Evolutionary conservation across 139 green algal species (phyloP), one percentile per base, ranked within the genome.

Genomic region (Chlorella sp.): DNA sequence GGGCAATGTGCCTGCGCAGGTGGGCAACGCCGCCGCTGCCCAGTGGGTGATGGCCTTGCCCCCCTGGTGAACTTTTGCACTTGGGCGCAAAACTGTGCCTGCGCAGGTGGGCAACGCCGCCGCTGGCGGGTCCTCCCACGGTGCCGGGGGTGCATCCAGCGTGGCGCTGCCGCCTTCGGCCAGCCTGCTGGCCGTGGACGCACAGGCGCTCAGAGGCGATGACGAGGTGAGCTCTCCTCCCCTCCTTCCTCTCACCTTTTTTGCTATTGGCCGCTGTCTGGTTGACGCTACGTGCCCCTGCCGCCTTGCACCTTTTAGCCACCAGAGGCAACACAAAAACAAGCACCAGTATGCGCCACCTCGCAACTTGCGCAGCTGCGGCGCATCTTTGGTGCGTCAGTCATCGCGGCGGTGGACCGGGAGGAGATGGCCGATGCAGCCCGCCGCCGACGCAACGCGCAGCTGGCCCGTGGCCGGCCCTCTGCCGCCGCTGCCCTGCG

Each of bases 321-420:
- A n/a, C n/a, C n/a, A n/a, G n/a, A n/a, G n/a, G n/a, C n/a, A n/a
- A n/a, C n/a, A n/a, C n/a, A n/a, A n/a, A 63, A 29, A 14, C 55
- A 10, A 26, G 10, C 42, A 55, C 42, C 42, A 10, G 10, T 17
- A 10, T 17, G 10, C 10, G 17, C 42, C 55, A 31, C 55, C 55
- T 27, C 22, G 4, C 22, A 31, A 27, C 24, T 27, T 4, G 14
- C 24, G 32, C 76, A 85, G 85, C 85, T 97, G 69, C 77, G 82
- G 0, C 77, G 88, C 33, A 95, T 97, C 71, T 97, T 97, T 80
- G 92, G 92, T 0, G 80, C 88, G 1, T 77, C 80, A 17, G 80
- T 91, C 3, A 71, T 95, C 2, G 71, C 83, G 22, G 76, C 78
- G 2, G 83, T 89, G 74, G 80, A 89, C 60, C 75, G 80, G 2